These are phyloP conservation scores for Lentinus polychrous DNA, from an alignment of 1,284 basidiomycete genomes.

Conservation along the genomic window DNA sequence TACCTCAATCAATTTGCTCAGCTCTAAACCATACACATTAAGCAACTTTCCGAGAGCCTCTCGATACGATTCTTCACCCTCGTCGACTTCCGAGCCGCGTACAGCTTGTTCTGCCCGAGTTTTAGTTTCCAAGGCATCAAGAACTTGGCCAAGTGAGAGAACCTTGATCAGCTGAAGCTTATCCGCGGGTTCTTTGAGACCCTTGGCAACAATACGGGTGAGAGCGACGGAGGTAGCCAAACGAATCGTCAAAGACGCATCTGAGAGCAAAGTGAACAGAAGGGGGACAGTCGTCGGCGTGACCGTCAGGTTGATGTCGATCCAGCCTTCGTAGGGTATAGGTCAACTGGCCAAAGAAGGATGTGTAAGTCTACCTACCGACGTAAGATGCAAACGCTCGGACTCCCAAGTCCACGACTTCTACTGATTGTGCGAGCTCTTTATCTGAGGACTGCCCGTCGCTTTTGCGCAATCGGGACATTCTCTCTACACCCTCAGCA, in stretches of 20 bases:
- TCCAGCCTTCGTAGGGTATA: constrained; percentile 67
- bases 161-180: constrained; percentile 90
- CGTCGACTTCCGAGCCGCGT: constrained; percentile 62
- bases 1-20: constrained; percentile 82
- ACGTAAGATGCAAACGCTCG: constrained; percentile 92
- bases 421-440: constrained; percentile 58
- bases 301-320: constrained; percentile 94
- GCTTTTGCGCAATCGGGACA: constrained; percentile 46
- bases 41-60: constrained; percentile 85
- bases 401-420: constrained; percentile 85
- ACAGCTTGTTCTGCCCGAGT: constrained; percentile 65
- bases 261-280: constrained; percentile 83
- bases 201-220: constrained; percentile 82
- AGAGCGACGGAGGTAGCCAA: constrained; percentile 79
- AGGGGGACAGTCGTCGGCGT: constrained; percentile 86
- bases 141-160: constrained; percentile 75
- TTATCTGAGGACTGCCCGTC: constrained; percentile 32
- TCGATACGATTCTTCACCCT: constrained; percentile 80
- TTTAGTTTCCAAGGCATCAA: constrained; percentile 74
- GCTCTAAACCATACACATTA: constrained; percentile 79
- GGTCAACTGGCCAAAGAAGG: not conserved
- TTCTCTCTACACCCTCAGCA: constrained; percentile 63
- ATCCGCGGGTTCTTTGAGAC: constrained; percentile 87
- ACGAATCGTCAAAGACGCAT: constrained; percentile 72
- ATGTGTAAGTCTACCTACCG: constrained; percentile 49